Evolutionary conservation across 2,329 filamentous ascomycete genomes (phyloP).

Genomic region (Scedosporium apiospermum): DNA sequence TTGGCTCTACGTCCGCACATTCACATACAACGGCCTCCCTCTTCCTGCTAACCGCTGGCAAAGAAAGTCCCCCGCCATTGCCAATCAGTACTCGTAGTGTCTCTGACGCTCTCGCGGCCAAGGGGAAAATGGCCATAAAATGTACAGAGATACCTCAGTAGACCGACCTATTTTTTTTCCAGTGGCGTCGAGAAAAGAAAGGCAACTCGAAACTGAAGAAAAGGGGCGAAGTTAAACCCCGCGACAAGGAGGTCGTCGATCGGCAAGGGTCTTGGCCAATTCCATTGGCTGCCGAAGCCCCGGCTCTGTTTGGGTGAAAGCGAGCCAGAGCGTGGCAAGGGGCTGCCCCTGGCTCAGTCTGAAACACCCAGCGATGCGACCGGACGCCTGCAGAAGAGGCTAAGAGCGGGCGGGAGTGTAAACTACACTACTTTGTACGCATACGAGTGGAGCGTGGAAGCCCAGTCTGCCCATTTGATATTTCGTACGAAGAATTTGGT

Average conservation of each 20-base stretch:
- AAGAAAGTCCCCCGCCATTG: neutral
- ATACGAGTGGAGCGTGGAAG: no score
- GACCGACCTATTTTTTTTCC: neutral
- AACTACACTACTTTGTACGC: no score
- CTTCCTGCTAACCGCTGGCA: neutral
- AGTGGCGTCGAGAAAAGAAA: neutral
- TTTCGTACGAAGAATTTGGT: no score
- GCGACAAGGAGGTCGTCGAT: slow-evolving; percentile 4
- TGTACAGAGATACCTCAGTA: no score
- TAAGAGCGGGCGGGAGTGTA: no score
- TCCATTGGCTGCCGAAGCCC: neutral
- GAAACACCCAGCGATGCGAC: neutral
- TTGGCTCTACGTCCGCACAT: neutral
- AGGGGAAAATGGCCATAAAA: neutral
- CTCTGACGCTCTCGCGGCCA: neutral
- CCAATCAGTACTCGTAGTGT: neutral
- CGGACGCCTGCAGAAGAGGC: neutral
- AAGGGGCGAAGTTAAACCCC: neutral
- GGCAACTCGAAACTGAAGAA: slow-evolving; percentile 2
- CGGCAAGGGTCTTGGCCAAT: neutral
- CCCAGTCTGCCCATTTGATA: no score
- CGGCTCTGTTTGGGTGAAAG: neutral
- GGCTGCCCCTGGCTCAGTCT: neutral
- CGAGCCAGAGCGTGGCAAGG: neutral
- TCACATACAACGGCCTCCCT: neutral